These are phyloP conservation scores for Polyplosphaeria fusca DNA, from an alignment of 495 filamentous ascomycete genomes.

Conservation along the genomic window DNA sequence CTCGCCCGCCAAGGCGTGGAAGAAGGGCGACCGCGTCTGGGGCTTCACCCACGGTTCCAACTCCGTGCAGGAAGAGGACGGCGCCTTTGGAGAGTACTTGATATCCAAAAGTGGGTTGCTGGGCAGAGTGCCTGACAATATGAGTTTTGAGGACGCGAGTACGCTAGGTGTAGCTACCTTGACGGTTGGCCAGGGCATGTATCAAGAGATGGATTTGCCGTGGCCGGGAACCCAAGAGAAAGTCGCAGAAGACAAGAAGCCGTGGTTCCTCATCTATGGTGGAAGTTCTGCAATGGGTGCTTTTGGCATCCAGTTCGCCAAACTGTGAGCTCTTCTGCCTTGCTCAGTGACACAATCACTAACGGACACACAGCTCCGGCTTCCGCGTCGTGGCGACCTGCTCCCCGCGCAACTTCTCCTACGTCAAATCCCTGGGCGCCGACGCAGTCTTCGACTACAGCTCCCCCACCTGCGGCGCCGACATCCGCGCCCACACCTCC, in stretches of 20 bases:
- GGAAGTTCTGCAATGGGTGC: slow-evolving; percentile 47
- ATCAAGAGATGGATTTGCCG: slow-evolving; percentile 46
- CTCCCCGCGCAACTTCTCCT: slow-evolving; percentile 53
- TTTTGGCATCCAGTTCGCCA: slow-evolving; percentile 56
- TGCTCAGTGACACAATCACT: background rate
- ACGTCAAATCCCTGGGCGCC: slow-evolving; percentile 53
- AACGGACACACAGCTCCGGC: slow-evolving; percentile 36
- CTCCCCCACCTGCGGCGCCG: slow-evolving; percentile 40
- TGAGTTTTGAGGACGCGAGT: slow-evolving; percentile 54
- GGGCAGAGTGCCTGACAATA: slow-evolving; percentile 52
- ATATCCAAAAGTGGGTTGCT: slow-evolving; percentile 50
- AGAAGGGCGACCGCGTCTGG: slow-evolving; percentile 54
- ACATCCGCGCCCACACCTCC: slow-evolving; percentile 42
- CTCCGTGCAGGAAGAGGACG: slow-evolving; percentile 48
- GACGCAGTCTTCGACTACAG: slow-evolving; percentile 54
- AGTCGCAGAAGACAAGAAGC: slow-evolving; percentile 14
- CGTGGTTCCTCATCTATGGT: slow-evolving; percentile 53
- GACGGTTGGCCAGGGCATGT: slow-evolving; percentile 50
- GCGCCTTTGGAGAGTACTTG: slow-evolving; percentile 55
- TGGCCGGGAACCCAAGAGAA: slow-evolving; percentile 27
- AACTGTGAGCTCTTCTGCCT: slow-evolving; percentile 30
- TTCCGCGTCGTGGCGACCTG: slow-evolving; percentile 53
- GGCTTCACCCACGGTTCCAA: slow-evolving; percentile 52
- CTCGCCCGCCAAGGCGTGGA: slow-evolving; percentile 45
- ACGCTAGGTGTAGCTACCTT: slow-evolving; percentile 53